A percentile compares a stretch with the other conserved stretches of the same genome.
Evolutionary conservation across 768 basidiomycete species (phyloP).

Genomic region (Gelatoporia subvermispora): DNA sequence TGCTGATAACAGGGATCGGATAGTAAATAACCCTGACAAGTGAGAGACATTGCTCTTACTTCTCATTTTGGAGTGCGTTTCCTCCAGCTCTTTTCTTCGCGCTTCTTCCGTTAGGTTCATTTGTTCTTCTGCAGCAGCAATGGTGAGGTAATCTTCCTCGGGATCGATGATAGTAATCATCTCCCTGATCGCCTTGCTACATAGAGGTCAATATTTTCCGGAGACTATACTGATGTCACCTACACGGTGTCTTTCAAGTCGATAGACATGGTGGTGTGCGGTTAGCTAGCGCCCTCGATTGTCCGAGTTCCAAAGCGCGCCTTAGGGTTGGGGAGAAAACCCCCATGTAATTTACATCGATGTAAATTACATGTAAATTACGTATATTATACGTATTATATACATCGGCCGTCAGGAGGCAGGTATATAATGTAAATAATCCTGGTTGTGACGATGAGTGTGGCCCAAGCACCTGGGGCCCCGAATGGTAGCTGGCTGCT

Average conservation of each 20-base stretch:
- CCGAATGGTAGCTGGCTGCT: no score
- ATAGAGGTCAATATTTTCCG: background rate
- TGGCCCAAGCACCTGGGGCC: no score
- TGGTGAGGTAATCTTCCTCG: slow-evolving; percentile 73
- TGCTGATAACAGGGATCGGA: slow-evolving; percentile 33
- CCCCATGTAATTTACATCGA: no score
- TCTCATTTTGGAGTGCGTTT: slow-evolving; percentile 60
- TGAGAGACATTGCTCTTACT: slow-evolving; percentile 32
- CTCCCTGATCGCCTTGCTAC: slow-evolving; percentile 61
- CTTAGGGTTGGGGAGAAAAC: no score
- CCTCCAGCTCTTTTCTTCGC: slow-evolving; percentile 64
- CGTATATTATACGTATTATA: no score
- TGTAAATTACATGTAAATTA: no score
- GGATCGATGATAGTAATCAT: slow-evolving; percentile 74
- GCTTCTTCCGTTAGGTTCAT: slow-evolving; percentile 52
- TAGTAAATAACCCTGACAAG: background rate
- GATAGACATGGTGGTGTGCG: slow-evolving; percentile 16
- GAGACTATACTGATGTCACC: background rate
- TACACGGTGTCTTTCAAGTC: slow-evolving; percentile 22
- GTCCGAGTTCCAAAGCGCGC: background rate
- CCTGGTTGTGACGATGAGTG: no score
- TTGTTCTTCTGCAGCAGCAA: slow-evolving; percentile 68
- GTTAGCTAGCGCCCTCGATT: background rate
- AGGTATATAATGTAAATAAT: no score
- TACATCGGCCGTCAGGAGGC: no score